These are phyloP conservation scores for Aspergillus olivimuriae DNA, from an alignment of 495 filamentous ascomycete genomes.

Conservation along the genomic window DNA sequence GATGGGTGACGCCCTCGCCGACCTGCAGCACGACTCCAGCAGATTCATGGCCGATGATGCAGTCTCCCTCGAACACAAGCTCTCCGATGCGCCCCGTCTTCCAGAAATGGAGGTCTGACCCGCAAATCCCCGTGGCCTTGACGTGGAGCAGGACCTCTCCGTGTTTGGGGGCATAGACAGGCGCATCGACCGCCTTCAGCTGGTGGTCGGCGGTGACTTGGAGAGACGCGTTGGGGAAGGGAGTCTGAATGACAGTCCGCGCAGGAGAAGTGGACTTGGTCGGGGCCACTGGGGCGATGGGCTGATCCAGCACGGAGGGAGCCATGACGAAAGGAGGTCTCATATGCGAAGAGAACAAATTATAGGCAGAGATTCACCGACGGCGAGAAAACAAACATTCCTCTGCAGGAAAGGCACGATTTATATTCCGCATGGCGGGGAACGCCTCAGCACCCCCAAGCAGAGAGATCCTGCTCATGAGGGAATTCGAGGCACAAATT, in stretches of 20 bases:
- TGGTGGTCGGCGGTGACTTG: slow-evolving; percentile 51
- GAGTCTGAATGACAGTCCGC: slow-evolving; percentile 10
- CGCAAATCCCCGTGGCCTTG: slow-evolving; percentile 47
- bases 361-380: too few species aligned
- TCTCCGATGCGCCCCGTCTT: slow-evolving; percentile 72
- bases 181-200: slow-evolving; percentile 44
- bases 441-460: too few species aligned
- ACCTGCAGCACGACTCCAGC: slow-evolving; percentile 61
- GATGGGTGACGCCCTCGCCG: slow-evolving; percentile 38
- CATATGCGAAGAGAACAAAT: too few species aligned
- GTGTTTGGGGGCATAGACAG: slow-evolving; percentile 38
- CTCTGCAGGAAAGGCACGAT: too few species aligned
- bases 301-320: slow-evolving; percentile 4
- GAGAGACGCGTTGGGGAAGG: slow-evolving; percentile 48
- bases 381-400: too few species aligned
- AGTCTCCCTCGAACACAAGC: slow-evolving; percentile 58
- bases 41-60: slow-evolving; percentile 76
- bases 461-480: too few species aligned
- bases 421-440: too few species aligned
- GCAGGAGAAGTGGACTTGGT: slow-evolving; percentile 1
- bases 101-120: slow-evolving; percentile 72
- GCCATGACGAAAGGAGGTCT: slow-evolving; percentile 9
- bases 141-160: slow-evolving; percentile 47
- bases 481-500: neutral
- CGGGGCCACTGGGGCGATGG: neutral